Base-by-base conservation (phyloP, 352 stramenopile species). In the Pythium utonaiense region DNA sequence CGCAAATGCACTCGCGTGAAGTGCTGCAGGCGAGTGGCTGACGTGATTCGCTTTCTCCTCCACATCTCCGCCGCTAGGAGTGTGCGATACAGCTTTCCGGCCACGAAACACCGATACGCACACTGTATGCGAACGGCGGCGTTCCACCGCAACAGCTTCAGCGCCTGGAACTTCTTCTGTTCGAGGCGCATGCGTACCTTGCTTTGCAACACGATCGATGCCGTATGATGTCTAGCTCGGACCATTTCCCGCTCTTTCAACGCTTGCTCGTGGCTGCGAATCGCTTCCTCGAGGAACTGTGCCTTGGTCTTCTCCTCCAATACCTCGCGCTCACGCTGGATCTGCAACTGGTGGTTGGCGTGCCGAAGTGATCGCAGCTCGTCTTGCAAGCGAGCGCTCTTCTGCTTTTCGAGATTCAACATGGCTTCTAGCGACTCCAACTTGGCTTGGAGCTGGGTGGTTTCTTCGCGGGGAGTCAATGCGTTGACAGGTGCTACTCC, bases 191-290 rank as follows among this genome's bases (percentile, higher is more conserved):
- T 67, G 1, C 79, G 71, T 16, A 88, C 60, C 47, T 67, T 83
- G 16, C 75, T 87, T 47, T 91, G 81, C 16, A 91, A 54, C 0
- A 87, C 64, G 22, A 87, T 81, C 0, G 81, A 91, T 0, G 81
- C 81, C 21, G 73, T 60, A 14, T 78, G 57, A 1, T 77, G 71
- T n/a, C 65, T 64, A 22, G 65, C 34, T 4, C 77, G 74, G 5
- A 62, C 53, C 0, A 17, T 31, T 8, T 80, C 72, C 6, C 81
- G 75, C 9, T 77, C 69, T n/a, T 64, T 55, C 0, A 82, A 72
- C 10, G 71, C 14, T 19, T 70, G 60, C 6, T 83, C 74, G 47
- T 89, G 77, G 6, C 54, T 51, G 10, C 56, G 60, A 25, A 88
- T 69, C 0, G 76, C 80, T 16, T 83, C 55, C 4, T 77, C 57